Evolutionary conservation across 805 yeast genomes (phyloP).

Genomic region (Teunomyces atbi): DNA sequence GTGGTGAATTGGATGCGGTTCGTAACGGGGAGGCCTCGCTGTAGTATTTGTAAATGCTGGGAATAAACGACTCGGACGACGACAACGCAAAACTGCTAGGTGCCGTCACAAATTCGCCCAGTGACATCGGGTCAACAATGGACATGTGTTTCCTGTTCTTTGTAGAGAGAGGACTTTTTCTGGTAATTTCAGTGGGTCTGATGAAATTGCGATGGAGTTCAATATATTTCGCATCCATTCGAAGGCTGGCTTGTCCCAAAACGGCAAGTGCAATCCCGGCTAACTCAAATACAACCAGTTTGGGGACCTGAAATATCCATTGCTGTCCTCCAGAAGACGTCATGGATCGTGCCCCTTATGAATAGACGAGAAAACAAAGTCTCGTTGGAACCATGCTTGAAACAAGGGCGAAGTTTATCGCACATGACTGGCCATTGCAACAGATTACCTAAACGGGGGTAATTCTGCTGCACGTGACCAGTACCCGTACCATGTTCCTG

Average conservation of each 20-base stretch:
- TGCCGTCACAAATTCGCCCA: constrained; percentile 14
- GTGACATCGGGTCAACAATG: constrained; percentile 9
- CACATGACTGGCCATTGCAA: not conserved
- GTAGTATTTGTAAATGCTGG: constrained; percentile 8
- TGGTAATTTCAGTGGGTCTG: not conserved
- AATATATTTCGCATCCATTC: constrained; percentile 1
- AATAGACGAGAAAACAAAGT: no score
- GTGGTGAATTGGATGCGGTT: not conserved
- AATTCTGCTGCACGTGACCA: not conserved
- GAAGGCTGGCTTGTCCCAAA: constrained; percentile 10
- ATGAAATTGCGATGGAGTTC: not conserved
- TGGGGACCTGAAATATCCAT: not conserved
- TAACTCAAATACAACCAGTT: not conserved
- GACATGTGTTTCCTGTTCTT: not conserved
- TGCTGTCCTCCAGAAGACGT: no score
- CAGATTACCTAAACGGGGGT: not conserved
- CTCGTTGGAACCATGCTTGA: no score
- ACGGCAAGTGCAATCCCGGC: not conserved
- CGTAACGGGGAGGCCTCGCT: not conserved
- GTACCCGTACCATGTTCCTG: no score
- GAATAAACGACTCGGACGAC: constrained; percentile 3
- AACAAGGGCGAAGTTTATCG: not conserved
- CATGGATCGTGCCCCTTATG: no score
- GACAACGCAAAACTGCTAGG: constrained; percentile 4
- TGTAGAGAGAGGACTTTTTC: not conserved